Evolutionary conservation across 371 early-diverging fungal species (phyloP), one percentile per base, ranked within the genome.

Genomic region (Lichtheimia ramosa): DNA sequence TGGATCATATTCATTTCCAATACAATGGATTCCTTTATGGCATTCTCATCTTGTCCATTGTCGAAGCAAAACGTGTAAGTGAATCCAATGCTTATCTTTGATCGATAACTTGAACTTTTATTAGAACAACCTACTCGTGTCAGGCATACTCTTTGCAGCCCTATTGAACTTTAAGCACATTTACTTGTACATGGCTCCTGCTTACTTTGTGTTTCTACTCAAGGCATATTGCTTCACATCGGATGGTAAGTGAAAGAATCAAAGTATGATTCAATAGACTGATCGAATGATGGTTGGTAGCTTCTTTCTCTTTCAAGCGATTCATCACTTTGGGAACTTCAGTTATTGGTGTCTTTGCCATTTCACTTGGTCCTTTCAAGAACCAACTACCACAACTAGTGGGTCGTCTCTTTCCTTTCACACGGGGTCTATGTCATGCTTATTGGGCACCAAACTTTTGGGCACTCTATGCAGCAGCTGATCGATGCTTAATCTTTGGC

Each of bases 391-490:
- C 87, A 12, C 92, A 93, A 62, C 69, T 98, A n/a, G 59, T 88
- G 3, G 68, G 84, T n/a, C 87, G 98, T 2, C 82, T 98, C 39
- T 98, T 98, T 66, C 97, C 97, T 8, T 98, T 98, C 78, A 94
- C 92, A 69, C 89, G 98, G 14, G 98, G 98, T 14, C 83, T 98
- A 18, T 89, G 89, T 65, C 97, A 97, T 71, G 96, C 97, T 5
- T 96, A 91, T 70, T 97, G 98, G 98, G 98, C 98, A 0, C 96
- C 97, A 16, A 98, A 98, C 69, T 86, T 94, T 69, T 98, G 97
- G 97, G 96, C 97, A 0, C 74, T 98, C 49, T 98, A 97, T 71
- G 86, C 92, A 4, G 84, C 88, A 39, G 66, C 75, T 0, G 98
- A 98, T 73, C 87, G 96, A 14, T 63, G 81, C 7, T 71, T 94